Conservation (phyloP, 139 green algal species). For the Tetraselmis chui region DNA sequence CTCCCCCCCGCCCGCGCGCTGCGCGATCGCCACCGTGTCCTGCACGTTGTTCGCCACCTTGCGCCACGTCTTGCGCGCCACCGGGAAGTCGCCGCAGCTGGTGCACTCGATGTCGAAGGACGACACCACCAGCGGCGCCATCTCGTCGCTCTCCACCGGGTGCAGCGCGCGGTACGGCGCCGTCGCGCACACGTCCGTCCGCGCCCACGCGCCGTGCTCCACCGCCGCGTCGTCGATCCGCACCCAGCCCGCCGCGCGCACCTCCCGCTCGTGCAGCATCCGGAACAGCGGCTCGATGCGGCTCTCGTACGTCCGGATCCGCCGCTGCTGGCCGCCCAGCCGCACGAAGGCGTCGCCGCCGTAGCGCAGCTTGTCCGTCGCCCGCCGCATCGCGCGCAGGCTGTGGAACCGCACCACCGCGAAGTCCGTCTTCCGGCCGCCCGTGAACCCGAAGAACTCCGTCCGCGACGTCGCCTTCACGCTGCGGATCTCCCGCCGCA, state of each 20-base stretch:
- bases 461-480: background rate
- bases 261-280: slow-evolving; percentile 7
- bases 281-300: slow-evolving; percentile 17
- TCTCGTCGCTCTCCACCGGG: background rate
- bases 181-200: background rate
- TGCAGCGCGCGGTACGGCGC: background rate
- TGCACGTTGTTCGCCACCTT: background rate
- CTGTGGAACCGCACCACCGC: background rate
- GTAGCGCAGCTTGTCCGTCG: background rate
- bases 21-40: background rate
- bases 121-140: slow-evolving; percentile 8
- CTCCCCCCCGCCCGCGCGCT: too few relatives aligned
- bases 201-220: background rate
- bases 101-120: slow-evolving; percentile 25
- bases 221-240: background rate
- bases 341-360: background rate
- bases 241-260: slow-evolving; percentile 14
- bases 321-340: background rate
- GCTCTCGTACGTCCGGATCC: slow-evolving; percentile 7
- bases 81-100: slow-evolving; percentile 21
- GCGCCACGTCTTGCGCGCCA: slow-evolving; percentile 9
- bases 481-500: background rate
- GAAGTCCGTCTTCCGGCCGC: background rate
- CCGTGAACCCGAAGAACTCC: background rate
- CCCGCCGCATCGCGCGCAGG: background rate